These are phyloP conservation scores for Herpetomonas samuelpessoai DNA, from an alignment of 208 protist species.

Conservation along the genomic window DNA sequence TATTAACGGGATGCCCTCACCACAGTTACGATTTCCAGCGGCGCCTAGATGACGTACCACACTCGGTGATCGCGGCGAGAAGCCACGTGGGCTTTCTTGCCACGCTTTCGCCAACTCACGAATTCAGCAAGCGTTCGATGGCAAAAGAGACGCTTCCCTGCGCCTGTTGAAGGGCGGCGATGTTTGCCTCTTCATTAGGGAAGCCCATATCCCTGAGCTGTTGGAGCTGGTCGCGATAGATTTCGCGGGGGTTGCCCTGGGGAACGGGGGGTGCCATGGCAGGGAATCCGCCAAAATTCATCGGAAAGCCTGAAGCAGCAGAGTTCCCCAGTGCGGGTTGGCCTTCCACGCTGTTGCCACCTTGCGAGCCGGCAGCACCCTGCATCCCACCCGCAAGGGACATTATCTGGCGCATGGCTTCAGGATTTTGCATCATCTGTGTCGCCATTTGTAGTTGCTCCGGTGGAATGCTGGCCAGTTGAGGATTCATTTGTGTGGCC, in stretches of 20 bases:
- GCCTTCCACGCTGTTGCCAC: slow-evolving; percentile 11
- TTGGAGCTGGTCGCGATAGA: slow-evolving; percentile 87
- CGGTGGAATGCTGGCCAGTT: slow-evolving; percentile 36
- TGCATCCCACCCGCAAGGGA: slow-evolving; percentile 16
- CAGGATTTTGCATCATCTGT: slow-evolving; percentile 60
- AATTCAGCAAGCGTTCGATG: slow-evolving; percentile 82
- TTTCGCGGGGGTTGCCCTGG: slow-evolving; percentile 67
- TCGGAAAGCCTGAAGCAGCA: neutral
- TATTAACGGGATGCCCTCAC: too few species aligned
- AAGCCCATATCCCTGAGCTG: slow-evolving; percentile 92
- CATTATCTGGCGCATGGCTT: slow-evolving; percentile 32
- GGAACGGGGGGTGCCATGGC: slow-evolving; percentile 20
- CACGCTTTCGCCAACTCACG: too few species aligned
- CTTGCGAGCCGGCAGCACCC: slow-evolving; percentile 1
- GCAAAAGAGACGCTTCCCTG: slow-evolving; percentile 89
- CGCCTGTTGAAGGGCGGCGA: slow-evolving; percentile 84
- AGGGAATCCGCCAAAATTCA: slow-evolving; percentile 2
- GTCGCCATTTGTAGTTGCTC: slow-evolving; percentile 41
- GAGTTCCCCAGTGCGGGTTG: too few species aligned
- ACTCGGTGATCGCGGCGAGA: too few species aligned
- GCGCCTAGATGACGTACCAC: too few species aligned
- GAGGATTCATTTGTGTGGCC: slow-evolving; percentile 43
- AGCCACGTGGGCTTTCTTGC: too few species aligned
- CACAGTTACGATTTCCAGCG: too few species aligned
- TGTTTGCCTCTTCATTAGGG: slow-evolving; percentile 91